Evolutionary conservation across 306 rosid species (phyloP).

Genomic region (Prunus fruticosa): DNA sequence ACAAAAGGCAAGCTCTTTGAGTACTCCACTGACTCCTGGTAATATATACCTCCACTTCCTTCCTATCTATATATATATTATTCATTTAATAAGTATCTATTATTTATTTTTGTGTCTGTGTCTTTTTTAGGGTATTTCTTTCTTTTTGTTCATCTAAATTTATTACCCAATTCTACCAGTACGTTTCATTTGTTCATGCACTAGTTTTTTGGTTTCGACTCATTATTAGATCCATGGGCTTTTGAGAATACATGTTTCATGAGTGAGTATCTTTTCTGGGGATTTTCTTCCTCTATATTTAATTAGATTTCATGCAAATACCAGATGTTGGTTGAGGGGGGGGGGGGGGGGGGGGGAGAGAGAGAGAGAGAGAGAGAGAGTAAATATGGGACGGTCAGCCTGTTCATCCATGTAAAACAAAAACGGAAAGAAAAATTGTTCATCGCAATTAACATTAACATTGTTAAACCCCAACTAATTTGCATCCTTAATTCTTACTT

Average conservation of each 20-base stretch:
- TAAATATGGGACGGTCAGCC: not conserved
- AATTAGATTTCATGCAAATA: not conserved
- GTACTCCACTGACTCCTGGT: constrained; percentile 77
- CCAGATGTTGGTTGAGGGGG: not conserved
- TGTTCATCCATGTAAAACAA: not conserved
- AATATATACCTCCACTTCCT: not conserved
- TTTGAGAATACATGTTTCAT: not conserved
- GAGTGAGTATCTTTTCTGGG: not conserved
- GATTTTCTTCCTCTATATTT: not conserved
- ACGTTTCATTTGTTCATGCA: not conserved
- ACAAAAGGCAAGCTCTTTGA: constrained; percentile 80
- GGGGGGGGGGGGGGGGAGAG: not conserved
- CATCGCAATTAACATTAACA: too few relatives aligned
- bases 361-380: not conserved
- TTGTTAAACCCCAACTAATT: not conserved
- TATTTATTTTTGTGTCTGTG: too few relatives aligned
- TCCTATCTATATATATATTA: not conserved
- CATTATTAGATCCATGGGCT: not conserved
- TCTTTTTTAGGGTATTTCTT: too few relatives aligned
- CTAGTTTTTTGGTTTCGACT: not conserved
- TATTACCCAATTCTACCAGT: too few relatives aligned
- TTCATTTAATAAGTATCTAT: too few relatives aligned
- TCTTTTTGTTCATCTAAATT: too few relatives aligned
- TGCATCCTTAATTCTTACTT: too few relatives aligned
- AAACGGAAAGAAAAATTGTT: not conserved